phyloP scores from a whole-genome alignment of 2,329 filamentous ascomycete species.

The Calonectria henricotiae region DNA sequence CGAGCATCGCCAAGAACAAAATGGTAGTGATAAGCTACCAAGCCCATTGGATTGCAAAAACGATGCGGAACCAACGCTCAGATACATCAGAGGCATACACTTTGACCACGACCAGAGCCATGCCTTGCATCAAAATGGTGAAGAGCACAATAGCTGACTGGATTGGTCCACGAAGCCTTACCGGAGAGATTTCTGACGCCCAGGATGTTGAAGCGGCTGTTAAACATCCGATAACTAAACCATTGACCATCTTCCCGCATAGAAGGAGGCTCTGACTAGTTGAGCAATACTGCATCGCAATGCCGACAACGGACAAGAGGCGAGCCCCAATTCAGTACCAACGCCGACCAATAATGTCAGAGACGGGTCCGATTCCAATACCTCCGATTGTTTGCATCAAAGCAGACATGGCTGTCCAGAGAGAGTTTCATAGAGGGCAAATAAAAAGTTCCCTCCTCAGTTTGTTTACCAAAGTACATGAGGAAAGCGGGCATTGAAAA shows the following conservation, averaged over 20 bases:
- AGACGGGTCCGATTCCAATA: background rate
- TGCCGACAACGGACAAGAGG: background rate
- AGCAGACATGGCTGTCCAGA: slow-evolving; percentile 13
- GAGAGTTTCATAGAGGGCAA: slow-evolving; percentile 10
- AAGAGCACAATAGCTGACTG: slow-evolving; percentile 9
- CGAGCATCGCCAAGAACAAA: background rate
- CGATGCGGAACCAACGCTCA: background rate
- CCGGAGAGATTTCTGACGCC: slow-evolving; percentile 1
- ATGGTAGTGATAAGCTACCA: slow-evolving; percentile 1
- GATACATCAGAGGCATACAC: background rate
- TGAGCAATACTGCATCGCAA: slow-evolving; percentile 5
- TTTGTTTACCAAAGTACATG: background rate
- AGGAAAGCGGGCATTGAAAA: slow-evolving; percentile 10
- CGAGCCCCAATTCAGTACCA: background rate
- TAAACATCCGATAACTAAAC: background rate
- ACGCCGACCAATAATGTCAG: background rate
- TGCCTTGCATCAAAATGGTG: background rate
- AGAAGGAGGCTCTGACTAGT: background rate
- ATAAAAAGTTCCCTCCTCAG: background rate
- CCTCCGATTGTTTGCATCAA: slow-evolving; percentile 4
- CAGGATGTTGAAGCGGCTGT: background rate
- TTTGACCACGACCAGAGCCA: background rate
- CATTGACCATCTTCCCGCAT: background rate
- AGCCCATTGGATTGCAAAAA: slow-evolving; percentile 11
- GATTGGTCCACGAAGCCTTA: background rate